These are phyloP conservation scores for Sarocladiaceae sp. DNA, from an alignment of 2,329 filamentous ascomycete genomes.

Conservation along the genomic window DNA sequence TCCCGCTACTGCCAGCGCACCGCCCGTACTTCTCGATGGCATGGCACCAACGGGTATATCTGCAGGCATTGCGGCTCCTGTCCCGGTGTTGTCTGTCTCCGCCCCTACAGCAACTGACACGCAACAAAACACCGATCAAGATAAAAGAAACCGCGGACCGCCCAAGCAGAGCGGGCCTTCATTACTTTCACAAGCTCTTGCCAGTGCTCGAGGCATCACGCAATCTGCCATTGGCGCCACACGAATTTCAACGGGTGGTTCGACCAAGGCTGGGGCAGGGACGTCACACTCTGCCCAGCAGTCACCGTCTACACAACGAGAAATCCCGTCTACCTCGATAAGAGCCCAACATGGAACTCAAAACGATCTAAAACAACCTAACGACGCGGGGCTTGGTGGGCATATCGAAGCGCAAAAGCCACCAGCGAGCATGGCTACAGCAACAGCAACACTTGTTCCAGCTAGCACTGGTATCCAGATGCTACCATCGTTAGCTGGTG, in stretches of 20 bases:
- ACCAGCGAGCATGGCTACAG: slow-evolving; percentile 25
- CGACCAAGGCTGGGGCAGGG: neutral
- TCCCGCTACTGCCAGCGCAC: slow-evolving; percentile 8
- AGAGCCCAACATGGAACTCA: slow-evolving; percentile 17
- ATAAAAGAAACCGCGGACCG: slow-evolving; percentile 19
- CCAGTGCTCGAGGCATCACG: slow-evolving; percentile 51
- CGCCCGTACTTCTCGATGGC: slow-evolving; percentile 25
- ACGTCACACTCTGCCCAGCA: slow-evolving; percentile 1
- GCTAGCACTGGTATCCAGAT: slow-evolving; percentile 18
- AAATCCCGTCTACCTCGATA: neutral
- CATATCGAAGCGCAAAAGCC: neutral
- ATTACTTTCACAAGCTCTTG: slow-evolving; percentile 53
- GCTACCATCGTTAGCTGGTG: slow-evolving; percentile 17
- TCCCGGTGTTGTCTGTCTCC: slow-evolving; percentile 22
- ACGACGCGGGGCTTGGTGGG: neutral
- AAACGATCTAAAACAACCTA: neutral
- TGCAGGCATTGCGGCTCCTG: slow-evolving; percentile 27
- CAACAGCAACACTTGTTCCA: slow-evolving; percentile 14
- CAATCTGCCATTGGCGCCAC: slow-evolving; percentile 16
- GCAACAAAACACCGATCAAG: neutral
- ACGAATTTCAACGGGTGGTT: neutral
- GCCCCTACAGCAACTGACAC: neutral
- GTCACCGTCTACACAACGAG: neutral
- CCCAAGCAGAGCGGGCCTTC: slow-evolving; percentile 48
- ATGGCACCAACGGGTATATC: neutral